Evolutionary conservation across 148 eudicot species (phyloP), one percentile per base, ranked within the genome.

Genomic region (Vaccinium corymbosum): DNA sequence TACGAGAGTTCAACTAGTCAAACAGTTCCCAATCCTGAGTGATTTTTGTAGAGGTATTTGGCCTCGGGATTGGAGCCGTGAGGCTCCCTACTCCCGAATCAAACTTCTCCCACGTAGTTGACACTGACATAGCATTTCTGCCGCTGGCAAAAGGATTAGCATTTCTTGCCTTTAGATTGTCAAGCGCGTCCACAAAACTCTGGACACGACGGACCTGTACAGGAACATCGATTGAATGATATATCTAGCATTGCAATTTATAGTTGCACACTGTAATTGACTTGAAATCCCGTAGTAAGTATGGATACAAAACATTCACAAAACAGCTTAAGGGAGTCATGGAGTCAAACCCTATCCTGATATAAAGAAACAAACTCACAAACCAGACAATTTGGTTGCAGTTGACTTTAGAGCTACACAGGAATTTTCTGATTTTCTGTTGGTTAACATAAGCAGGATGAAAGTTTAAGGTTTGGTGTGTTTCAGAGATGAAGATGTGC

Each of bases 171-270:
- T 89, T 92, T 1, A 92, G 88, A 72, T 82, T 77, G 85, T 92
- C 94, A 64, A 92, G 81, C 42, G 79, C 42, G 79, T 92, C 94
- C 20, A 92, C 90, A 79, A 84, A 88, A 83, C 89, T 78, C 81
- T 90, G 92, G 56, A 90, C 84, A 25, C 92, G 94, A 35, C 83
- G 84, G 46, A 92, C 94, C 94, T 90, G 84, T 84, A 75, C 25
- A 76, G n/a, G 25, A 66, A 17, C 82, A 81, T 52, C 17, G 19
- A 51, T 46, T 48, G 57, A n/a, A 85, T 13, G n/a, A 27, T 48
- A 48, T 66, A 11, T 75, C 57, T 20, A 16, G 55, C 73, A 29
- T 80, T 19, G 9, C 57, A 49, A n/a, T 25, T n/a, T 17, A 22
- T 48, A 49, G 55, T n/a, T 38, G 25, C 66, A 29, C 9, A 16